Evolutionary conservation across 2,329 filamentous ascomycete genomes (phyloP).

Genomic region (Cladosporium sp.): DNA sequence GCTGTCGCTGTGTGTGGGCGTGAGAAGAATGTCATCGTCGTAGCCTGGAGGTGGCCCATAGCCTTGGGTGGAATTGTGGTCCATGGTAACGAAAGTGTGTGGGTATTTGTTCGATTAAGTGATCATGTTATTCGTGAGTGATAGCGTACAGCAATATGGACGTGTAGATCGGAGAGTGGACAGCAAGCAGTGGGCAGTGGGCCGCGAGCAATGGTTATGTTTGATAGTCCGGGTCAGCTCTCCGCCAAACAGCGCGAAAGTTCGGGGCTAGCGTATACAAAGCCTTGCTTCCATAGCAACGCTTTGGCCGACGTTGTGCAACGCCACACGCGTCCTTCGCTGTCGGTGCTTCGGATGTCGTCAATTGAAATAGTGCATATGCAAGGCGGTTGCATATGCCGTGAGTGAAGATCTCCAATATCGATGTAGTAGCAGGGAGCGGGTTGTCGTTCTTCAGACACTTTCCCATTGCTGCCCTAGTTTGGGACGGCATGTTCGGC

Average conservation of each 20-base stretch:
- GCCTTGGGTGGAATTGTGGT: slow-evolving; percentile 20
- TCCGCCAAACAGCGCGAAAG: slow-evolving; percentile 1
- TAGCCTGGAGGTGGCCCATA: slow-evolving; percentile 46
- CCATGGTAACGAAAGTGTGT: slow-evolving; percentile 16
- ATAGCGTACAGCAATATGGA: neutral
- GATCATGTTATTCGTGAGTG: slow-evolving; percentile 8
- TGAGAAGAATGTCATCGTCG: slow-evolving; percentile 38
- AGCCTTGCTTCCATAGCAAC: neutral
- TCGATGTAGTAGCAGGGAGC: neutral
- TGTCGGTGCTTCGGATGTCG: neutral
- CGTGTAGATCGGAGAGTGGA: neutral
- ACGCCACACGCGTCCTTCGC: neutral
- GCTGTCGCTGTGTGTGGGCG: slow-evolving; percentile 43
- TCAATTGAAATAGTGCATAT: neutral
- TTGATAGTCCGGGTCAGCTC: neutral
- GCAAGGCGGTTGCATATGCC: neutral
- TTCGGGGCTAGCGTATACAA: slow-evolving; percentile 1
- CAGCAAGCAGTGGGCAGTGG: neutral
- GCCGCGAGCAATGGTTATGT: neutral
- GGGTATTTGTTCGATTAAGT: neutral
- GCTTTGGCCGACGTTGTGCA: neutral
- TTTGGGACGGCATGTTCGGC: neutral
- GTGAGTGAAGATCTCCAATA: too few species aligned
- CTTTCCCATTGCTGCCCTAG: neutral
- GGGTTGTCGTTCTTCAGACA: neutral